phyloP scores from a whole-genome alignment of 2,329 filamentous ascomycete species.

The Westerdykella sp. region DNA sequence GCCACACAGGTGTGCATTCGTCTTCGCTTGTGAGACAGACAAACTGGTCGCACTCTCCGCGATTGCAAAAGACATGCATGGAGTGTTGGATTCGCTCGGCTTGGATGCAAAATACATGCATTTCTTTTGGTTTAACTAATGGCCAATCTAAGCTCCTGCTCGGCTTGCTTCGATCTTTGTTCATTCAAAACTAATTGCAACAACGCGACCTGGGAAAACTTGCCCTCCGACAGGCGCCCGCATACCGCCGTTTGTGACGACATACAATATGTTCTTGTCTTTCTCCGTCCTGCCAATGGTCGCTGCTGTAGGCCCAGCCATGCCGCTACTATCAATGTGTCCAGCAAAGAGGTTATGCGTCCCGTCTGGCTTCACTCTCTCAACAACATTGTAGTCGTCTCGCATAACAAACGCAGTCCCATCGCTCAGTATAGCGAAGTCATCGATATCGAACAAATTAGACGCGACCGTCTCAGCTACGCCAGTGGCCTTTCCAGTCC shows the following conservation, averaged over 20 bases:
- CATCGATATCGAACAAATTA: conserved; percentile 10
- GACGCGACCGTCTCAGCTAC: conserved; percentile 2
- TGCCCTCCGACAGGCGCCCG: conserved; percentile 6
- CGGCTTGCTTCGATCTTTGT: no score
- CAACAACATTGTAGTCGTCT: conserved; percentile 1
- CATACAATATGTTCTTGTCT: conserved; percentile 6
- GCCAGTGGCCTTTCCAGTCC: conserved; percentile 3
- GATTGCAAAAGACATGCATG: no score
- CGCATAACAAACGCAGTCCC: conserved; percentile 10
- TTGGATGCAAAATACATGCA: no score
- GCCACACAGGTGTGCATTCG: no score
- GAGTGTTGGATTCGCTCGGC: no score
- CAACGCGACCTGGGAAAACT: not conserved
- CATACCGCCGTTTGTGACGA: conserved; percentile 8
- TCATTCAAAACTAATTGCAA: not conserved
- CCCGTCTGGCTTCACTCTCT: conserved; percentile 7
- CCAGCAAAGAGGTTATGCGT: conserved; percentile 5
- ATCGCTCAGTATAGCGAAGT: conserved; percentile 14
- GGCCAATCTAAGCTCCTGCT: no score
- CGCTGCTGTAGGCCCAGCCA: conserved; percentile 7
- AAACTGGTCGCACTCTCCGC: no score
- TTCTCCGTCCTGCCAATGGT: not conserved
- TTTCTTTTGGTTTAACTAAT: no score
- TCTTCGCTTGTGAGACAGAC: no score
- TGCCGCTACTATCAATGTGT: conserved; percentile 2